Conservation (phyloP, 768 basidiomycete species). For the Boletus fagicola region DNA sequence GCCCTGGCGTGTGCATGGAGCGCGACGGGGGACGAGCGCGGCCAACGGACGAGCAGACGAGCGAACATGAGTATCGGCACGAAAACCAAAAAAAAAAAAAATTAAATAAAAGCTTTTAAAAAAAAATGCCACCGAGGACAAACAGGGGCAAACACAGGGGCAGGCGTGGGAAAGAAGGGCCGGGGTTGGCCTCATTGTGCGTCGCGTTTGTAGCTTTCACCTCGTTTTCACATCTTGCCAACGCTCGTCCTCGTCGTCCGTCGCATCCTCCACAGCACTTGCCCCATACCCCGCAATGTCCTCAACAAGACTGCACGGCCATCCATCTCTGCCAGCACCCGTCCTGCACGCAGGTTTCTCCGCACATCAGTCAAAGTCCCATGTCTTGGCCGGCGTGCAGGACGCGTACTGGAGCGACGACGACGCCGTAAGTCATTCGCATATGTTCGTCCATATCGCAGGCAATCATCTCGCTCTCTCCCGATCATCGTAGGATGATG, state of each 20-base stretch:
- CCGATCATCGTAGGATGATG: slow-evolving; percentile 72
- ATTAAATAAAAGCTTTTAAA: not conserved
- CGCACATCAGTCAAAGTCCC: slow-evolving; percentile 75
- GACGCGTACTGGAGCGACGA: slow-evolving; percentile 98
- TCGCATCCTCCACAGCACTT: slow-evolving; percentile 3
- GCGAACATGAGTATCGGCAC: slow-evolving; percentile 14
- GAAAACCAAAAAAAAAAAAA: not conserved
- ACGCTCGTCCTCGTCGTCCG: slow-evolving; percentile 22
- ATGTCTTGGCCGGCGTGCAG: slow-evolving; percentile 85
- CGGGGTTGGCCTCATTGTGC: slow-evolving; percentile 23
- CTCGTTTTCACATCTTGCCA: slow-evolving; percentile 16
- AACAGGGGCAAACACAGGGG: slow-evolving; percentile 21
- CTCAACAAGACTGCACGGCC: slow-evolving; percentile 54
- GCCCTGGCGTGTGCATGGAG: slow-evolving; percentile 14
- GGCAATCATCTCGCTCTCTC: slow-evolving; percentile 14
- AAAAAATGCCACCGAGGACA: slow-evolving; percentile 12
- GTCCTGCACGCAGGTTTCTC: slow-evolving; percentile 70
- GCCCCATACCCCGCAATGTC: slow-evolving; percentile 39
- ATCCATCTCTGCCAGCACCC: slow-evolving; percentile 69
- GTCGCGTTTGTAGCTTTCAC: slow-evolving; percentile 25
- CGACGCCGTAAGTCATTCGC: slow-evolving; percentile 58
- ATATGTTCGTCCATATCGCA: slow-evolving; percentile 5
- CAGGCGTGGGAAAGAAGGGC: slow-evolving; percentile 23
- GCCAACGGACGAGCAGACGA: slow-evolving; percentile 27
- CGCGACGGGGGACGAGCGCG: slow-evolving; percentile 14